Evolutionary conservation across 2,329 filamentous ascomycete genomes (phyloP).

Genomic region (Colletotrichum brevisporum): DNA sequence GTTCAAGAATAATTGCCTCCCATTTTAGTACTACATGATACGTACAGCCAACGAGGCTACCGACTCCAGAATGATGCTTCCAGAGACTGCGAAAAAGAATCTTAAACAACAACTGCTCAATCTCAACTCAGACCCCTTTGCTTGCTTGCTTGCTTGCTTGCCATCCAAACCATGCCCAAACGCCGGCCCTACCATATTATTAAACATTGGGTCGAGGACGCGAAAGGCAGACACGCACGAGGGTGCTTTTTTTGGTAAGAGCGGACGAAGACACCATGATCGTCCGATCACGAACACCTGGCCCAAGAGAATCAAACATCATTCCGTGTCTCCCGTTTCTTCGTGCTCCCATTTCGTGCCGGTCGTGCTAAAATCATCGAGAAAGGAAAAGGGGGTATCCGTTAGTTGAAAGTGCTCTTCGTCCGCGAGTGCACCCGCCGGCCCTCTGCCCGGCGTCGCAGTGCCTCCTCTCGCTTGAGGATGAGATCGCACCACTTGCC

Average conservation of each 20-base stretch:
- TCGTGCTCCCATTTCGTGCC: conserved; percentile 37
- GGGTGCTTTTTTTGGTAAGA: conserved; percentile 12
- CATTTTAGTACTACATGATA: conserved; percentile 39
- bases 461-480: conserved; percentile 73
- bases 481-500: conserved; percentile 78
- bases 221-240: conserved; percentile 29
- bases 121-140: conserved; percentile 32
- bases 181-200: conserved; percentile 36
- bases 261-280: conserved; percentile 39
- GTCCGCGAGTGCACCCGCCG: conserved; percentile 68
- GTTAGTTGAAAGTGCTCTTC: conserved; percentile 70
- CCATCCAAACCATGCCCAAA: conserved; percentile 35
- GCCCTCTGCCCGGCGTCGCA: conserved; percentile 68
- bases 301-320: conserved; percentile 42
- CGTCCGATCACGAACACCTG: conserved; percentile 40
- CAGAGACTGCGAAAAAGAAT: conserved; percentile 23
- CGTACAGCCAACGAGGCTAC: conserved; percentile 32
- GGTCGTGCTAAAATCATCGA: conserved; percentile 37
- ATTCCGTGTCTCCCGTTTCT: conserved; percentile 37
- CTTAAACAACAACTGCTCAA: conserved; percentile 18
- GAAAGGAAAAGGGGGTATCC: conserved; percentile 34
- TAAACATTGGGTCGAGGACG: conserved; percentile 34
- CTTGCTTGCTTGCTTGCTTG: conserved; percentile 33
- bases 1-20: conserved; percentile 29
- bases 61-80: conserved; percentile 38